Evolutionary conservation across 345 rosid genomes (phyloP), one percentile per base, ranked within the genome.

Genomic region (Limnanthes douglasii): DNA sequence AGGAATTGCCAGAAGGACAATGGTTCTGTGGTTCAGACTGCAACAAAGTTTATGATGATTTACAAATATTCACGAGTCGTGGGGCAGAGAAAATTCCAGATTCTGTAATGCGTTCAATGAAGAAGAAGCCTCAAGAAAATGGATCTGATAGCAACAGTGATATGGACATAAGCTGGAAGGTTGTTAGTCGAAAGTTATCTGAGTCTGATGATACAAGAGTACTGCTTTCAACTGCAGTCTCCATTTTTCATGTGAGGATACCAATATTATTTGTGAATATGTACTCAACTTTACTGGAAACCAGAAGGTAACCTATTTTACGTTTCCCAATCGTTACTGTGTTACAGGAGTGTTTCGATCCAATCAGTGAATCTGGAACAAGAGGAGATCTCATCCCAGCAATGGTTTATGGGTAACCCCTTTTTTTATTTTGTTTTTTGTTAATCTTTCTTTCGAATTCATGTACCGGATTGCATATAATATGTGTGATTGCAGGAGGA

Each of bases 1-100:
- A 88, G 95, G 93, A 71, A 38, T 61, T 88, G 69, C 95, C 97
- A 13, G 38, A 71, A 61, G 97, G 80, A 18, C 54, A 78, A 34
- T 86, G 97, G 97, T 80, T 78, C 50, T 86, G 97, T 57, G 65
- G 80, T 35, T 10, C 16, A 13, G 85, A 51, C 4, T 86, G 95
- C 43, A 50, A 41, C 37, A 68, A 39, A 21, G 65, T 78, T 34
- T 52, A 75, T 53, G 46, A 60, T 43, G 64, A 74, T 22, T 45
- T 86, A 72, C 49, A 65, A 51, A 64, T 49, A 45, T 52, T 67
- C 61, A 59, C 75, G 26, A 33, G 22, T 30, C 62, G 41, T n/a
- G 93, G 97, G 15, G 93, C 64, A 56, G 86, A 83, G 66, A 64
- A 59, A 57, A 80, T 79, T 58, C 76, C 77, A 15, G 62, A 64